Evolutionary conservation across 306 rosid species (phyloP), one percentile per base, ranked within the genome.

Genomic region (Begonia fuchsioides): DNA sequence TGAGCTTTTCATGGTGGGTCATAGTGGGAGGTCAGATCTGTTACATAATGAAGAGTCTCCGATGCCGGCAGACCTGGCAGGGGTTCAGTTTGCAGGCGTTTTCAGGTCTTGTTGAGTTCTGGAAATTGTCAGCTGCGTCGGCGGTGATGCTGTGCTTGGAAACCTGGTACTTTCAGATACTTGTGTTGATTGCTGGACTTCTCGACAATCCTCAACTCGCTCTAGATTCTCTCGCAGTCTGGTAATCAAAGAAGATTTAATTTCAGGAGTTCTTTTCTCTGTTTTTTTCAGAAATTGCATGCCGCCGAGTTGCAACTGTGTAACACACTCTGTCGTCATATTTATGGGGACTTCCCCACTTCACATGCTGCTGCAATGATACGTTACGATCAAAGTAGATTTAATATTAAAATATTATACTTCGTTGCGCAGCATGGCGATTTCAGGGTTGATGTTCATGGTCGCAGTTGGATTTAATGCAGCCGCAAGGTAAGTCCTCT

Each of bases 1-100:
- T 76, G 44, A 72, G 83, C 49, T 20, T 62, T 0, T 72, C 83
- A 8, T 76, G 83, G 79, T 76, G 85, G 85, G 19, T 70, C 3
- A 61, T 77, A 10, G 80, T 61, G 58, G 54, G 48, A 55, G 85
- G 55, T 11, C 80, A 77, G 60, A 66, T 69, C 32, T 52, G 62
- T 5, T 77, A 69, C 60, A 66, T 77, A 0, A 8, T 77, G 51
- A 6, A 3, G 3, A 72, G 62, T 32, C 58, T 47, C 3, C 60
- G 12, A 56, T 77, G 80, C 26, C 49, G 49, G 46, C 14, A 11
- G 0, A 77, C 84, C 8, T 77, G 85, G 85, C 40, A 9, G 15
- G 85, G 85, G 10, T 67, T 77, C 14, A 70, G 62, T 44, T 0
- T 18, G 32, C 47, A 38, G 60, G 85, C 77, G 0, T 77, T 77